Percentiles rank a stretch among this genome's conserved stretches.
Conservation (phyloP, 805 yeast genomes). For the Kazachstania kunashirensis region DNA sequence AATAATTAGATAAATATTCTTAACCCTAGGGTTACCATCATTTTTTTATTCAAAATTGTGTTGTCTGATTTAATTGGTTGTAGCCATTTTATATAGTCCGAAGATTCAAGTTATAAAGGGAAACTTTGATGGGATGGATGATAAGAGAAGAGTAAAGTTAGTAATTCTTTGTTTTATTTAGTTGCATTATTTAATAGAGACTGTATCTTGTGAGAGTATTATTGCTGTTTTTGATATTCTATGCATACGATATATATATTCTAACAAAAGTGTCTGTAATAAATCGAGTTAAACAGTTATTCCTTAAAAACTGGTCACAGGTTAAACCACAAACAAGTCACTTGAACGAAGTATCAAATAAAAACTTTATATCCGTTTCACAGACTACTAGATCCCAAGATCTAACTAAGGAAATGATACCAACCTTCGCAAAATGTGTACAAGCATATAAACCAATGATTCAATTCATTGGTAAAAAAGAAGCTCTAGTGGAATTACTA, state of each 20-base stretch:
- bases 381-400: background rate
- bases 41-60: no score
- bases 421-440: constrained; percentile 17
- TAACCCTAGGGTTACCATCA: no score
- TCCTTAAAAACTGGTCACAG: background rate
- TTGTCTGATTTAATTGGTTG: no score
- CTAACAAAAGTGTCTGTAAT: constrained; percentile 4
- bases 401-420: constrained; percentile 5
- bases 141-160: no score
- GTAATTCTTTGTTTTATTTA: no score
- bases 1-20: no score
- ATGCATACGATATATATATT: background rate
- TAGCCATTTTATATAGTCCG: no score
- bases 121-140: no score
- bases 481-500: constrained; percentile 30
- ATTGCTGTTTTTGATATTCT: background rate
- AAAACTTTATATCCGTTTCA: background rate
- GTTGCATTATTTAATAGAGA: no score
- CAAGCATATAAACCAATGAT: constrained; percentile 54
- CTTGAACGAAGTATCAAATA: background rate
- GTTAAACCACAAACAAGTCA: background rate
- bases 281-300: constrained; percentile 1
- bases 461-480: constrained; percentile 80
- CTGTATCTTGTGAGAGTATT: no score
- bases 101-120: no score